Evolutionary conservation across 2,329 filamentous ascomycete species (phyloP).

Genomic region (Aspergillus tamarii): DNA sequence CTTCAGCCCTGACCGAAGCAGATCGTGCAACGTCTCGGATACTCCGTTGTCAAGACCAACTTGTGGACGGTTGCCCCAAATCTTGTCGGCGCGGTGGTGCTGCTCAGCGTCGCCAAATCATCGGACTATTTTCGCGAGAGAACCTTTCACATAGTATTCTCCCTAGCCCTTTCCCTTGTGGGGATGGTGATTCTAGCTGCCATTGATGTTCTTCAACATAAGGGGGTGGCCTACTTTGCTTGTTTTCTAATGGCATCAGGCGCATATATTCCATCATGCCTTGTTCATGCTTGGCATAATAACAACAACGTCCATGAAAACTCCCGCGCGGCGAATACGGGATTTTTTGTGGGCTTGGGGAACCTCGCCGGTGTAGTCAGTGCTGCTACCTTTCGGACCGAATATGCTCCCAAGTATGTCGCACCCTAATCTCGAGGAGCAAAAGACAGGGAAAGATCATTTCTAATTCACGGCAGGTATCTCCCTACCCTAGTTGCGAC

Average conservation of each 20-base stretch:
- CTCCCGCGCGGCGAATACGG: conserved; percentile 53
- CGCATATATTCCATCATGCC: conserved; percentile 51
- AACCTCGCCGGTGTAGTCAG: conserved; percentile 55
- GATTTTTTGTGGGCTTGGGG: conserved; percentile 52
- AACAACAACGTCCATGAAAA: conserved; percentile 58
- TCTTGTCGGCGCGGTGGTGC: conserved; percentile 47
- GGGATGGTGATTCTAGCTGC: conserved; percentile 51
- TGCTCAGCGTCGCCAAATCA: conserved; percentile 49
- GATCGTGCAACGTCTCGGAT: conserved; percentile 51
- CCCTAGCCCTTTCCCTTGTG: conserved; percentile 44
- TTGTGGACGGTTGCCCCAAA: conserved; percentile 47
- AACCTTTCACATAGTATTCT: conserved; percentile 50
- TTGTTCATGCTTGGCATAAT: conserved; percentile 57
- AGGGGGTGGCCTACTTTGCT: conserved; percentile 54
- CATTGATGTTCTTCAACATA: conserved; percentile 47
- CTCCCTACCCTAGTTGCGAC: conserved; percentile 52
- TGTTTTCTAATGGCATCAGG: conserved; percentile 51
- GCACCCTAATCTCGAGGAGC: not conserved
- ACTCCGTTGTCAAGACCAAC: conserved; percentile 51
- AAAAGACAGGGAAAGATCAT: not conserved
- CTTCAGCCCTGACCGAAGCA: not conserved
- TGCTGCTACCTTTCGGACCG: conserved; percentile 49
- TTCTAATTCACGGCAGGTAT: conserved; percentile 33
- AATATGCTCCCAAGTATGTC: conserved; percentile 49
- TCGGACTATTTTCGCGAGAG: conserved; percentile 52